These are phyloP conservation scores for Globisporangium recalcitrans DNA, from an alignment of 352 stramenopile species.

Conservation along the genomic window DNA sequence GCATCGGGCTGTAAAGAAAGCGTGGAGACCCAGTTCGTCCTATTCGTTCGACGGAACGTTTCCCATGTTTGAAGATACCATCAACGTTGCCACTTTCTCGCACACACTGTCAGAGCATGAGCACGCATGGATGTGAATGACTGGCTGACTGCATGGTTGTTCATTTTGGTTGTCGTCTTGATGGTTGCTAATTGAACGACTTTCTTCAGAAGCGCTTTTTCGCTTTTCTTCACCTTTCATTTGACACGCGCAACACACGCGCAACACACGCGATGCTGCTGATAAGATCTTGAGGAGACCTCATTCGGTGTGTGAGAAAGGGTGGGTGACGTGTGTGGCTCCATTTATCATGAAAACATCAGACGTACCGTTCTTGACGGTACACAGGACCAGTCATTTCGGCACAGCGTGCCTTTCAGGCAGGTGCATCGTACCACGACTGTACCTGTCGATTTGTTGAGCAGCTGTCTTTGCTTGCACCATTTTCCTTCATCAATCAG, in stretches of 20 bases:
- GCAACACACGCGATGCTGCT: background rate
- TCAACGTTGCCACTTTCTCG: too few species aligned
- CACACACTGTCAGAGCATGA: too few species aligned
- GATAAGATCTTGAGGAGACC: background rate
- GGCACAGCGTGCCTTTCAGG: background rate
- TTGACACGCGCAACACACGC: background rate
- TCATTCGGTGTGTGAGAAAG: background rate
- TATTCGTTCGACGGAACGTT: background rate
- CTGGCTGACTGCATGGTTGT: background rate
- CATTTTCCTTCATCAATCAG: background rate
- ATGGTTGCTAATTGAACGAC: background rate
- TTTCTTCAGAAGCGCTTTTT: background rate
- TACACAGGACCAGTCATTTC: background rate
- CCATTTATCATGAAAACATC: background rate
- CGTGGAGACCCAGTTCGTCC: too few species aligned
- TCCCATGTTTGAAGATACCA: too few species aligned
- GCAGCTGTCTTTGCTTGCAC: background rate
- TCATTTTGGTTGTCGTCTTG: background rate
- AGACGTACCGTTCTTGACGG: background rate
- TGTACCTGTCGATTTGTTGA: constrained; percentile 3
- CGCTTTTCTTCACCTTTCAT: background rate
- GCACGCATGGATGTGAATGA: background rate
- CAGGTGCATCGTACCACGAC: background rate
- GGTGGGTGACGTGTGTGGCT: background rate
- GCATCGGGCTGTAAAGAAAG: too few species aligned